Base-by-base conservation (phyloP, 2,329 filamentous ascomycete genomes). In the Paracamarosporium sp. region DNA sequence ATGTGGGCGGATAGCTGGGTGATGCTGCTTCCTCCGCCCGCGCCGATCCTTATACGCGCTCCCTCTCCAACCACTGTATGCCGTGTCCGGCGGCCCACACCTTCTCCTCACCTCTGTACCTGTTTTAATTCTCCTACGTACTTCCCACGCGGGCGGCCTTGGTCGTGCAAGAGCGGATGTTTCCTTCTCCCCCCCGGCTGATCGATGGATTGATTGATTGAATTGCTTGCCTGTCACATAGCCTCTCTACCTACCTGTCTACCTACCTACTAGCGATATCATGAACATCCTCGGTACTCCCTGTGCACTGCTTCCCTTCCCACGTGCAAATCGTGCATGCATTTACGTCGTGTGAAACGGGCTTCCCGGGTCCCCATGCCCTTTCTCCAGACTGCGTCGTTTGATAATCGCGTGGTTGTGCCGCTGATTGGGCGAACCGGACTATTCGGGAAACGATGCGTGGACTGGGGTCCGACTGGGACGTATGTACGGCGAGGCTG, bases 21-120 rank as follows among this genome's bases (percentile, higher is more conserved):
- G 48, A 51, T 31, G 48, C 33, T 40, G 33, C 35, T 22, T 46
- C 51, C 27, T 48, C 31, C 36, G 36, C 27, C 48, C 48, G 28
- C 8, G 46, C 31, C 46, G 31, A 11, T 38, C 46, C 46, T 55
- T 59, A 20, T 20, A 38, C 35, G 5, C 36, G 3, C 47, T 33
- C 44, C 55, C 33, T 38, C 24, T 12, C 40, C 20, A 25, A 4
- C 40, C 27, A 5, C 5, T 36, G 43, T 28, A 45, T 28, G 43
- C 25, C 43, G 25, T 15, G 27, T 45, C 4, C 25, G 12, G 27
- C 7, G 43, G 25, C 25, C 43, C 12, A 28, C 43, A 24, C n/a
- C 13, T 25, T 45, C 43, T 30, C 27, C 28, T 13, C n/a, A 13
- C 11, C 22, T 17, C 31, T 48, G 15, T 27, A 31, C 22, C 22